These are phyloP conservation scores for Starmerella kuoi DNA, from an alignment of 805 yeast species.

Conservation along the genomic window DNA sequence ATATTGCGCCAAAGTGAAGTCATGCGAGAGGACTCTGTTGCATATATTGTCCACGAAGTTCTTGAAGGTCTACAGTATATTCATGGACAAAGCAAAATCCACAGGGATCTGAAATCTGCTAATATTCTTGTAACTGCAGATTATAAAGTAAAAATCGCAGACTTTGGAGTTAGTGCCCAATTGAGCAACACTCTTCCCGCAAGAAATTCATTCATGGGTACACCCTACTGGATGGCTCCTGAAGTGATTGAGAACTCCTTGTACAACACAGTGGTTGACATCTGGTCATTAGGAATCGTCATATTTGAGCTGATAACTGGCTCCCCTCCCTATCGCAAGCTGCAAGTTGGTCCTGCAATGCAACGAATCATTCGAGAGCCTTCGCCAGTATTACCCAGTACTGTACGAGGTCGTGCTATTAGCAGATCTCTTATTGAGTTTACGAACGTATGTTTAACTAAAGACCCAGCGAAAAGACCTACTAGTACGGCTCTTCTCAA, in stretches of 20 bases:
- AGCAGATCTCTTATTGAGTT: constrained; percentile 38
- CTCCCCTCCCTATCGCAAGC: constrained; percentile 60
- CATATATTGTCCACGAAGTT: constrained; percentile 51
- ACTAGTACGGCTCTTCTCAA: constrained; percentile 44
- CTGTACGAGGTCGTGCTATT: constrained; percentile 1
- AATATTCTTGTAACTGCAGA: constrained; percentile 59
- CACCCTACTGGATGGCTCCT: constrained; percentile 99
- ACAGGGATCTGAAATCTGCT: constrained; percentile 84
- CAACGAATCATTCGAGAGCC: constrained; percentile 52
- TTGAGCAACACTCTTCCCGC: constrained; percentile 41
- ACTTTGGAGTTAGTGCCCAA: constrained; percentile 88
- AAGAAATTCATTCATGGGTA: constrained; percentile 77
- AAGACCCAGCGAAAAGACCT: constrained; percentile 56
- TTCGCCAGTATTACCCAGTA: constrained; percentile 41
- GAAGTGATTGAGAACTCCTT: constrained; percentile 67
- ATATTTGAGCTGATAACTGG: constrained; percentile 77
- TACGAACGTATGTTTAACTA: constrained; percentile 51
- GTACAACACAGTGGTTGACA: constrained; percentile 77
- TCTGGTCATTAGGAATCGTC: constrained; percentile 94
- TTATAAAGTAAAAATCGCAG: constrained; percentile 73
- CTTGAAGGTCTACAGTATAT: constrained; percentile 63
- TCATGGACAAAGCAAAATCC: constrained; percentile 65
- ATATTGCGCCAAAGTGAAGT: constrained; percentile 40
- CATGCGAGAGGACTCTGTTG: constrained; percentile 47
- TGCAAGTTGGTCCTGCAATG: constrained; percentile 67